These are phyloP conservation scores for Pyrus hybrid DNA, from an alignment of 331 rosid genomes.

Conservation along the genomic window DNA sequence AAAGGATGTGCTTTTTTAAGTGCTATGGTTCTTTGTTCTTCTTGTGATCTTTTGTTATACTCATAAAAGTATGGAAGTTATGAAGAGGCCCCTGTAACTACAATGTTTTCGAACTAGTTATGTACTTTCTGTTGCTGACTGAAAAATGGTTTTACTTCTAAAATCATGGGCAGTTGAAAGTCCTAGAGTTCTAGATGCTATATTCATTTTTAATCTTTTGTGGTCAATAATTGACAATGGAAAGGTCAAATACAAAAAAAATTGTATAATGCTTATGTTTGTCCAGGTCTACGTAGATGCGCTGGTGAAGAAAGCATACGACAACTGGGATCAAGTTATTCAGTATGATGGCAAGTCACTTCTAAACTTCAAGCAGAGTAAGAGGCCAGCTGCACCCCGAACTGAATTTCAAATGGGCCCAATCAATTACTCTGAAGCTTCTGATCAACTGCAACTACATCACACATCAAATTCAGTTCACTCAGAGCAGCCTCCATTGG, in stretches of 20 bases:
- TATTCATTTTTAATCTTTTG: not conserved
- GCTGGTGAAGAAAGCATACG: constrained; percentile 86
- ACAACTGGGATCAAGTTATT: constrained; percentile 78
- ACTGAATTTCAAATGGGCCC: constrained; percentile 45
- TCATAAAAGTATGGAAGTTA: not conserved
- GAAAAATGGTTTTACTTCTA: not conserved
- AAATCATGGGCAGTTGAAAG: too few relatives aligned
- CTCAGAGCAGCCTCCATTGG: constrained; percentile 47
- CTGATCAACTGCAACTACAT: constrained; percentile 42
- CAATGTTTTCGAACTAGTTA: not conserved
- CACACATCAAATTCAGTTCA: constrained; percentile 35
- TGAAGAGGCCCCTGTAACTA: not conserved
- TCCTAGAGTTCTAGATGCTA: not conserved
- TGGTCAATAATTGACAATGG: not conserved
- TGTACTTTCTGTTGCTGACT: not conserved
- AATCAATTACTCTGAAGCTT: constrained; percentile 32
- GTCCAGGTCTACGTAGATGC: constrained; percentile 80
- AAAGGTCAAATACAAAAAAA: not conserved
- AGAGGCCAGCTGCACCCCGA: constrained; percentile 31
- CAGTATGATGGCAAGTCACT: constrained; percentile 91
- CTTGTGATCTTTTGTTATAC: not conserved
- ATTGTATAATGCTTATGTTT: constrained; percentile 14
- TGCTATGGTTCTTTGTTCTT: not conserved
- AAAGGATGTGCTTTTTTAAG: not conserved
- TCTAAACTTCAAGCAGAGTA: constrained; percentile 38